Conservation (phyloP, 345 rosid genomes). For the Dipteronia sinensis region DNA sequence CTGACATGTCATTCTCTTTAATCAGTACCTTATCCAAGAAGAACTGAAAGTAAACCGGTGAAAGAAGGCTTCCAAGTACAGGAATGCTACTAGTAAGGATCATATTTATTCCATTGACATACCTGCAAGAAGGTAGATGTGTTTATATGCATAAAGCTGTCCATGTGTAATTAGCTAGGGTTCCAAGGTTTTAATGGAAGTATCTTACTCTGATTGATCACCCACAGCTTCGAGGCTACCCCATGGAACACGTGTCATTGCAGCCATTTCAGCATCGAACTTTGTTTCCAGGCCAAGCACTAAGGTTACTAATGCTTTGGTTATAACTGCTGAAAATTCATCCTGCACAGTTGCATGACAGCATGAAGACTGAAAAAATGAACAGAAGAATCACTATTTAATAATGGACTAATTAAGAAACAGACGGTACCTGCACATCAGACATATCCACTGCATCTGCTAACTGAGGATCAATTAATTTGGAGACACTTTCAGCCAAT, state of each 20-base stretch:
- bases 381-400: conserved; percentile 18
- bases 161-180: background rate
- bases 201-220: conserved; percentile 88
- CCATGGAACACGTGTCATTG: conserved; percentile 97
- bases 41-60: conserved; percentile 72
- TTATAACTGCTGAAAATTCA: conserved; percentile 93
- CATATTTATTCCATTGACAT: conserved; percentile 63
- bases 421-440: conserved; percentile 72
- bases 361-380: conserved; percentile 22
- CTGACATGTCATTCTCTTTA: background rate
- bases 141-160: conserved; percentile 16
- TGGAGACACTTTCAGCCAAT: conserved; percentile 91
- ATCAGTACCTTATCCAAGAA: conserved; percentile 73
- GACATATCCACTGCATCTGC: conserved; percentile 87
- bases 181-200: background rate
- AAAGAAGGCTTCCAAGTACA: conserved; percentile 64
- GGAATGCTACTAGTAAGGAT: conserved; percentile 66
- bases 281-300: conserved; percentile 96
- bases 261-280: conserved; percentile 95
- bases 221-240: conserved; percentile 97
- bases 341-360: conserved; percentile 57
- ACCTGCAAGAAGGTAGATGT: conserved; percentile 52
- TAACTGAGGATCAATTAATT: conserved; percentile 84
- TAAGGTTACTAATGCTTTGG: conserved; percentile 81
- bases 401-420: conserved; percentile 19